phyloP scores from a whole-genome alignment of 1,284 basidiomycete species.

The Fomitiporia mediterranea region DNA sequence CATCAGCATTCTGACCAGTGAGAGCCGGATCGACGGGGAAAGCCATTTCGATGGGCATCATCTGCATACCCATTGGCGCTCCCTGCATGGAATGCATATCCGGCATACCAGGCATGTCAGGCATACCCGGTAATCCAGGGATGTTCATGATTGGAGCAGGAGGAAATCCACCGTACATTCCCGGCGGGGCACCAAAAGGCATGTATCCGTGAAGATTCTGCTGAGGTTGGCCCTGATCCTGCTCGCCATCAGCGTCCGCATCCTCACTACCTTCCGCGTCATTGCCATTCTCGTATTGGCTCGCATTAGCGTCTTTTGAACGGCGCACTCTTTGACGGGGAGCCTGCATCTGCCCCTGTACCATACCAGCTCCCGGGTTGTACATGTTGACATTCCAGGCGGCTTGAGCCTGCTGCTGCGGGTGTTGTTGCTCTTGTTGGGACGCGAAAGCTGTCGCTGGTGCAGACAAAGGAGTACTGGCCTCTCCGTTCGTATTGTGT shows the following conservation, averaged over 20 bases:
- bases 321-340: background rate
- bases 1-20: background rate
- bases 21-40: slow-evolving; percentile 16
- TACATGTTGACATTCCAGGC: slow-evolving; percentile 1
- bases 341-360: background rate
- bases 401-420: background rate
- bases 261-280: background rate
- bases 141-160: slow-evolving; percentile 6
- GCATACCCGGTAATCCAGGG: background rate
- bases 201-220: background rate
- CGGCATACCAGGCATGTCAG: background rate
- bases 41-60: slow-evolving; percentile 10
- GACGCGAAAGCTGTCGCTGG: background rate
- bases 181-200: background rate
- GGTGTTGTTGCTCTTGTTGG: background rate
- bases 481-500: slow-evolving; percentile 25
- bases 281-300: background rate
- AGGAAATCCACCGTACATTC: background rate
- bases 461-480: background rate
- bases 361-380: background rate
- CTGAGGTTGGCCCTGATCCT: background rate
- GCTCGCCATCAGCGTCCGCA: background rate
- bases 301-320: background rate
- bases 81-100: slow-evolving; percentile 1
- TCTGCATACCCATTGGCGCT: slow-evolving; percentile 4